Percentiles rank a stretch among this genome's conserved stretches.
phyloP scores from a whole-genome alignment of 2,329 filamentous ascomycete species.

The Calonectria crousiana region DNA sequence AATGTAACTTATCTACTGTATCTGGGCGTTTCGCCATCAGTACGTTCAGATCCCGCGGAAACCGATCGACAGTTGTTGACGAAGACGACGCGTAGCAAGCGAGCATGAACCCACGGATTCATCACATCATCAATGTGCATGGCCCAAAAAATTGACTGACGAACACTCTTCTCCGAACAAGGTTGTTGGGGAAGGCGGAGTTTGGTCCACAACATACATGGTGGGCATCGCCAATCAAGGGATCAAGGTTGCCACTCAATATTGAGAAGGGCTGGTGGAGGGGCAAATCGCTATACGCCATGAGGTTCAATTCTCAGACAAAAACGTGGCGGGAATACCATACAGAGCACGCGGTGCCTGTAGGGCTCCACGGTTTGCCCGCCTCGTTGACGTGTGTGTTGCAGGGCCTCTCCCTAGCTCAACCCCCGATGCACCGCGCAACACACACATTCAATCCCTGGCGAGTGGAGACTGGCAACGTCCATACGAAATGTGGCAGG shows the following conservation, averaged over 20 bases:
- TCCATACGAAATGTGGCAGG: conserved; percentile 34
- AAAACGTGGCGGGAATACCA: neutral
- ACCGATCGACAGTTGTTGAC: conserved; percentile 13
- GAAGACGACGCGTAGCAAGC: conserved; percentile 16
- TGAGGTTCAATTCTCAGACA: neutral
- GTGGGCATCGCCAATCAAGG: conserved; percentile 3
- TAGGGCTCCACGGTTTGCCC: conserved; percentile 8
- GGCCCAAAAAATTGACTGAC: neutral
- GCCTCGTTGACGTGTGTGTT: conserved; percentile 22
- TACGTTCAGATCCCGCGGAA: neutral
- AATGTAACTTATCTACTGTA: conserved; percentile 12
- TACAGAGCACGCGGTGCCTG: neutral
- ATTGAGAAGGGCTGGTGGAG: conserved; percentile 3
- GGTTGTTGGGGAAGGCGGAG: conserved; percentile 2
- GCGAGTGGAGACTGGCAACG: conserved; percentile 29
- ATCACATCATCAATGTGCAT: conserved; percentile 7
- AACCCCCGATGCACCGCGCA: conserved; percentile 20
- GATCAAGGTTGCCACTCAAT: conserved; percentile 3
- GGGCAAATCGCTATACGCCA: neutral
- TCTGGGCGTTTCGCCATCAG: conserved; percentile 8
- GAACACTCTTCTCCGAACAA: neutral
- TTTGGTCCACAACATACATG: neutral
- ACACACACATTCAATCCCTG: conserved; percentile 21
- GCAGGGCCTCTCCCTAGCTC: neutral
- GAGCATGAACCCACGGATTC: neutral